Evolutionary conservation across 2,329 filamentous ascomycete species (phyloP).

Genomic region (Aureobasidium melanogenum): DNA sequence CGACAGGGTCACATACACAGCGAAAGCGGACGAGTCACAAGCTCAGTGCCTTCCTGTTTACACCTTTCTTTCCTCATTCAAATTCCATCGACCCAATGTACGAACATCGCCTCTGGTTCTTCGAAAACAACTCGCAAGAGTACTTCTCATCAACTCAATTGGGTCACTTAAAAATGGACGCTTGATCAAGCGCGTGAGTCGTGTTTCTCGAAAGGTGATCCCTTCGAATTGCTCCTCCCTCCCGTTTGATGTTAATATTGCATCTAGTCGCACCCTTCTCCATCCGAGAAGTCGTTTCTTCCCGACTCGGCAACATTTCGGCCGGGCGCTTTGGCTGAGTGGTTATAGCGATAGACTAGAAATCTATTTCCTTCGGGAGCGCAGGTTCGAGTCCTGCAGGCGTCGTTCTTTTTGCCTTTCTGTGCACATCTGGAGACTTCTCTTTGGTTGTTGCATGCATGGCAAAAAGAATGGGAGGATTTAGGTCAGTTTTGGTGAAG

Average conservation of each 20-base stretch:
- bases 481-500: neutral
- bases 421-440: too few relatives aligned
- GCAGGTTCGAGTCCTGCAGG: conserved; percentile 3
- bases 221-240: too few relatives aligned
- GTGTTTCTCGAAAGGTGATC: too few relatives aligned
- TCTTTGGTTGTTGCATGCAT: neutral
- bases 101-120: neutral
- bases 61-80: neutral
- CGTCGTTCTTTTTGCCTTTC: neutral
- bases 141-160: neutral
- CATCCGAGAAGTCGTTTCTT: too few relatives aligned
- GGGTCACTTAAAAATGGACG: neutral
- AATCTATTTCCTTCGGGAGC: conserved; percentile 9
- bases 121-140: neutral
- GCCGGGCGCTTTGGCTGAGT: conserved; percentile 16
- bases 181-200: neutral
- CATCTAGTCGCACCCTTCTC: too few relatives aligned
- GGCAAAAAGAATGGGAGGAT: neutral
- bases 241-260: too few relatives aligned
- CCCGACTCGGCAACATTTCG: neutral
- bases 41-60: neutral
- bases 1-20: neutral
- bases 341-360: conserved; percentile 11
- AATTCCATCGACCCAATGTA: neutral
- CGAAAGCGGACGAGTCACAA: neutral